Evolutionary conservation across 2,329 filamentous ascomycete genomes (phyloP), one percentile per base, ranked within the genome.

Genomic region (Ophiostoma perfectum): DNA sequence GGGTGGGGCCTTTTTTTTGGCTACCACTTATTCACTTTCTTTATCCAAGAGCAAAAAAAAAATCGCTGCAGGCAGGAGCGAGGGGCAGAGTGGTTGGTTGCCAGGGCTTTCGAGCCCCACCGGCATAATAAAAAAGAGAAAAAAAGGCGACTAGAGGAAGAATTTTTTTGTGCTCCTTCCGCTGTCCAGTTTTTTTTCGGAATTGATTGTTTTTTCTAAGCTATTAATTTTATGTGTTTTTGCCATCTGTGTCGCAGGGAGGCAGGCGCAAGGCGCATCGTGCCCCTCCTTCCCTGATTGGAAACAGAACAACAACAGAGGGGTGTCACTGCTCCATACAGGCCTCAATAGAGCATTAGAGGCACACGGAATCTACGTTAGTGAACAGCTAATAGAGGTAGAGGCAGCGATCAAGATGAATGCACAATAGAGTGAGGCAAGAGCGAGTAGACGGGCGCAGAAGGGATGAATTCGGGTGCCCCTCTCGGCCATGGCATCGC

Each of bases 81-180:
- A 68, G 70, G 71, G 70, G 68, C 36, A 16, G 12, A 16, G 7
- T 70, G 70, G 69, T 71, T 72, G 71, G 71, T 69, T 72, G 71
- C 70, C 70, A 72, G 70, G 71, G 71, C 65, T 72, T 67, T 66
- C 0, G 16, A 60, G 70, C 71, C 70, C 71, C 71, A 72, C 71
- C 45, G 64, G 36, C 55, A 67, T 66, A 67, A 64, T 69, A 72
- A 71, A 67, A 72, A 70, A 66, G 27, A 64, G 67, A 72, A 71
- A 67, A 69, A 72, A 70, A 66, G n/a, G 63, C 65, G 38, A 60
- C 70, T 70, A 70, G 18, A 52, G 14, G 55, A 66, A 69, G 69
- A 72, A 68, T 66, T 64, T 67, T 70, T 68, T 65, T 63, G 58
- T 60, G 55, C 65, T 63, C 55, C 62, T 41, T 55, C 8, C 52